Evolutionary conservation across 805 yeast genomes (phyloP), one percentile per base, ranked within the genome.

Genomic region (Suhomyces emberorum): DNA sequence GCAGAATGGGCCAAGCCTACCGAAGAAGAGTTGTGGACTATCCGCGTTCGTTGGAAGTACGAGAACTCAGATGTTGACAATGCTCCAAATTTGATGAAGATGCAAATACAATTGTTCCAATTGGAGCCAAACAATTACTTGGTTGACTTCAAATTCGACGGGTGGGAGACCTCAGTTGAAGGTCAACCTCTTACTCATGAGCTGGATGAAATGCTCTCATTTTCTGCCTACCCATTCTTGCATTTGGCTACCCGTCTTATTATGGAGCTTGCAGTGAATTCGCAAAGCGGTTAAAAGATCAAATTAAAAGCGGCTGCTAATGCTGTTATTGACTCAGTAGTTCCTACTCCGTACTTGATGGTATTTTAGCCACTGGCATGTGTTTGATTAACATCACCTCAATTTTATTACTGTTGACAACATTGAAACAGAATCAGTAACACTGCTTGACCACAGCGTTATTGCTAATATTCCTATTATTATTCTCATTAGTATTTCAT

Each of bases 1-100:
- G 98, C 98, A 0, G 97, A 93, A 60, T 93, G 98, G 98, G 86
- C 93, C 7, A 81, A 83, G 49, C 97, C 98, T 5, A 77, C 89
- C 0, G 96, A 89, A 49, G 96, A 89, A 52, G 96, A 89, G 52
- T 68, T 88, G 34, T 91, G 98, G 98, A 91, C 96, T 1, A 91
- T 91, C 39, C 76, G 87, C 48, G 97, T 91, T 12, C 79, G 97
- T 50, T 93, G 98, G 98, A 82, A 76, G 61, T 88, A 88, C 53
- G 59, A 39, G 25, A 32, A 55, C 49, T 36, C 54, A 48, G 38
- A 43, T 15, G 59, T 52, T 26, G 60, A 60, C 30, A 65, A 63
- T 24, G 69, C 74, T 10, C 85, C 88, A 6, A 95, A 88, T 57
- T 66, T 83, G 66, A 85, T 91, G 91, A 91, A 85, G 65, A 91